These are phyloP conservation scores for Lagenaria siceraria DNA, from an alignment of 306 rosid genomes.

Conservation along the genomic window DNA sequence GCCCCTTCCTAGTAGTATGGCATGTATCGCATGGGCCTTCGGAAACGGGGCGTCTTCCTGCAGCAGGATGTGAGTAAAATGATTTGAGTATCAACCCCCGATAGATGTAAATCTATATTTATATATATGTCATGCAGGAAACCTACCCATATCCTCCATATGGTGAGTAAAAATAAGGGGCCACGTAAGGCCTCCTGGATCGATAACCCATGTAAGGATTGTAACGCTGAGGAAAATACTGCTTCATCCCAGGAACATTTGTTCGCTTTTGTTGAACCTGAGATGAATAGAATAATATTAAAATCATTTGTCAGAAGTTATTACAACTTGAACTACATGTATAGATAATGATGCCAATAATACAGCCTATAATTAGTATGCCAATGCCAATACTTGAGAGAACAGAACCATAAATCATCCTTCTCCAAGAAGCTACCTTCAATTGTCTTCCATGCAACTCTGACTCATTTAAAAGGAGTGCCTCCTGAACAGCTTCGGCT, in stretches of 20 bases:
- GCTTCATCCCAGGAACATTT: slow-evolving; percentile 96
- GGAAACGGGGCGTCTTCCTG: slow-evolving; percentile 79
- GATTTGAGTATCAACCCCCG: neutral
- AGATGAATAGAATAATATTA: neutral
- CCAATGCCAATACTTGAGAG: neutral
- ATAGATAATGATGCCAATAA: neutral
- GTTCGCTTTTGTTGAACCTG: slow-evolving; percentile 92
- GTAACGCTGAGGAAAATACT: slow-evolving; percentile 61
- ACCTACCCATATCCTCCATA: slow-evolving; percentile 77
- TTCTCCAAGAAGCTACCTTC: slow-evolving; percentile 38
- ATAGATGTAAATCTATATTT: neutral
- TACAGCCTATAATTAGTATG: neutral
- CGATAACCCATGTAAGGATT: slow-evolving; percentile 62
- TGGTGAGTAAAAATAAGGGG: slow-evolving; percentile 70
- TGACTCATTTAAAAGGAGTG: slow-evolving; percentile 61
- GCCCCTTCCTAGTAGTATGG: slow-evolving; percentile 50
- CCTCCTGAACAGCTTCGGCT: slow-evolving; percentile 85
- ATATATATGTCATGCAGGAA: neutral
- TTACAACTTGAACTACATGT: neutral
- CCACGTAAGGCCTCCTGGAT: slow-evolving; percentile 65
- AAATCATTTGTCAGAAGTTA: neutral
- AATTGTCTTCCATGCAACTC: slow-evolving; percentile 89
- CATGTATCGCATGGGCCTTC: slow-evolving; percentile 68
- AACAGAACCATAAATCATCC: neutral
- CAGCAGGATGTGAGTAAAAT: slow-evolving; percentile 9